Percentiles rank a stretch among this genome's conserved stretches.
Evolutionary conservation across 495 filamentous ascomycete species (phyloP).

Genomic region (Daldinia vernicosa): DNA sequence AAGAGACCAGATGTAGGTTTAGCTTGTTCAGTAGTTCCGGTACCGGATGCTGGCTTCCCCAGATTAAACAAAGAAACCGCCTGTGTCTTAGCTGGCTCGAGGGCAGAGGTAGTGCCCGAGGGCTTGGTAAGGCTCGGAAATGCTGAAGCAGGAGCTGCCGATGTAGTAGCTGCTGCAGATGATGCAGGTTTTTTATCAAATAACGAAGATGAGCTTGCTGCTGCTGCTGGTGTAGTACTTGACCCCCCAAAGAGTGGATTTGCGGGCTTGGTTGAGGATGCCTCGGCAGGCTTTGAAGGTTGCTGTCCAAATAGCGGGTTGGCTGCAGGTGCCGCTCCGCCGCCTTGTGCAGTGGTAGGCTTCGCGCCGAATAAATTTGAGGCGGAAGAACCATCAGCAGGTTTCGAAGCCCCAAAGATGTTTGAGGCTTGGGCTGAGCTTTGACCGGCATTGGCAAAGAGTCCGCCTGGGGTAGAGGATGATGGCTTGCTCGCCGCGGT

Average conservation of each 20-base stretch:
- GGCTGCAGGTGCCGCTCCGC: conserved; percentile 3
- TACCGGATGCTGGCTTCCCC: conserved; percentile 25
- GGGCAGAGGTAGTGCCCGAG: conserved; percentile 25
- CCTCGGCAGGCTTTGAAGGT: conserved; percentile 39
- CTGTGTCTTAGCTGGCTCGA: conserved; percentile 35
- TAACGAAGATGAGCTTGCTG: conserved; percentile 26
- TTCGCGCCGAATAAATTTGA: conserved; percentile 34
- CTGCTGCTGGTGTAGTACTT: conserved; percentile 23
- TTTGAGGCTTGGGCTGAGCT: conserved; percentile 14
- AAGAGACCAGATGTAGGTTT: conserved; percentile 49
- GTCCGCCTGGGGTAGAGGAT: conserved; percentile 14
- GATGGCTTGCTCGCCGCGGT: conserved; percentile 29
- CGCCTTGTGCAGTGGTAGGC: conserved; percentile 26
- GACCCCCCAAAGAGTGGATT: conserved; percentile 20
- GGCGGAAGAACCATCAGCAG: conserved; percentile 31
- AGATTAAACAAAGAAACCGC: conserved; percentile 24
- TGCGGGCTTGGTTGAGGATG: conserved; percentile 29
- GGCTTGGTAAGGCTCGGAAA: conserved; percentile 42
- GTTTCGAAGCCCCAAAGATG: conserved; percentile 39
- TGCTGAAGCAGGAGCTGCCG: conserved; percentile 36
- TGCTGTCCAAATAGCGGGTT: conserved; percentile 31
- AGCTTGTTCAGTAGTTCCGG: conserved; percentile 30
- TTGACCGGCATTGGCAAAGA: conserved; percentile 31
- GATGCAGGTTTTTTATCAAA: conserved; percentile 26
- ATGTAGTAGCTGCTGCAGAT: conserved; percentile 36